These are phyloP conservation scores for Euptelea pleiosperma DNA, from an alignment of 164 flowering plant genomes.

Conservation along the genomic window DNA sequence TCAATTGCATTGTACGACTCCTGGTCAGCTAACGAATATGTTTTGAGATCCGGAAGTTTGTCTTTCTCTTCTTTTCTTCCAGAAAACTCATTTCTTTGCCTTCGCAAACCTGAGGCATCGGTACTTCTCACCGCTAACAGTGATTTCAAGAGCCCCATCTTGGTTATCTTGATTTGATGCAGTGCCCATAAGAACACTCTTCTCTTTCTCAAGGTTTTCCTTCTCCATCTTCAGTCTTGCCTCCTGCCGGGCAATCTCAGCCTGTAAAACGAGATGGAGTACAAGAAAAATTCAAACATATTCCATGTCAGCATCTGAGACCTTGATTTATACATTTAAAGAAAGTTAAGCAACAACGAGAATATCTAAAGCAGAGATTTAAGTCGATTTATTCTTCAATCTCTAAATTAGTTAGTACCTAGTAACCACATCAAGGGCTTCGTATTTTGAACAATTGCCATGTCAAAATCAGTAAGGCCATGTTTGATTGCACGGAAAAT, in stretches of 20 bases:
- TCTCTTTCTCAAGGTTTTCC: conserved; percentile 98
- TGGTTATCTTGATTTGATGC: conserved; percentile 96
- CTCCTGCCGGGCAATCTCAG: conserved; percentile 92
- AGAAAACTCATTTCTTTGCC: conserved; percentile 77
- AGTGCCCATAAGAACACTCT: conserved; percentile 98
- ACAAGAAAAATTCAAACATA: too few species aligned
- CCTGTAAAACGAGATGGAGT: conserved; percentile 57
- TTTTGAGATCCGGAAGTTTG: not conserved
- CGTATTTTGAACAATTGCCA: too few species aligned
- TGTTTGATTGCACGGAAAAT: too few species aligned
- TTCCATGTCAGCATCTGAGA: too few species aligned
- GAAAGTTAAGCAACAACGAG: too few species aligned
- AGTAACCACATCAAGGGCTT: too few species aligned
- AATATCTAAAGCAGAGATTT: too few species aligned
- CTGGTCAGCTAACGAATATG: not conserved
- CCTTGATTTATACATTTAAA: too few species aligned
- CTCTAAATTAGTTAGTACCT: too few species aligned
- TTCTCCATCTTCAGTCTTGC: conserved; percentile 94
- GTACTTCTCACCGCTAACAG: conserved; percentile 97
- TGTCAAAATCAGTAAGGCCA: too few species aligned
- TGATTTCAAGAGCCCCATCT: conserved; percentile 98
- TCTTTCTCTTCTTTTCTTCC: not conserved
- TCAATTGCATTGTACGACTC: not conserved
- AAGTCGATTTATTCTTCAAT: too few species aligned
- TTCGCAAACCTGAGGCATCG: conserved; percentile 95